phyloP scores from a whole-genome alignment of 225 moss, liverwort and hornwort species.

The Bryum argenteum region DNA sequence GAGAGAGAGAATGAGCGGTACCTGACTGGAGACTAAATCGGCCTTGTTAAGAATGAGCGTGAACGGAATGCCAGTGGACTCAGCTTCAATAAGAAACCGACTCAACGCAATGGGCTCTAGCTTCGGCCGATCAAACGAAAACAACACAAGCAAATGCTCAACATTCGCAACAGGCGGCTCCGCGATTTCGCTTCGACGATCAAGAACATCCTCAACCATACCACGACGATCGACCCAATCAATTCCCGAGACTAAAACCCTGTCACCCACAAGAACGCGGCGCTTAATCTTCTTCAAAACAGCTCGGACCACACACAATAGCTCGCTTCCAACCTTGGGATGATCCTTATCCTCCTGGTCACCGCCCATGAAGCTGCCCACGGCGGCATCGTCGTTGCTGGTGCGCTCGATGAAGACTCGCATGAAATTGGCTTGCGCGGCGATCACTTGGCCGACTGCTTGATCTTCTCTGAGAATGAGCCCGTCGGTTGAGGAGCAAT shows the following conservation, averaged over 20 bases:
- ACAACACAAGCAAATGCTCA: slow-evolving; percentile 75
- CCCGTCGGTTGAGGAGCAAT: slow-evolving; percentile 30
- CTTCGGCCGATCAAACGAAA: slow-evolving; percentile 82
- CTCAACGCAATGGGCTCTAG: slow-evolving; percentile 85
- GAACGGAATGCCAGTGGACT: slow-evolving; percentile 89
- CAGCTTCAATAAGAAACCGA: slow-evolving; percentile 88
- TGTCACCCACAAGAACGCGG: slow-evolving; percentile 89
- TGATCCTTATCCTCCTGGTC: too few relatives aligned
- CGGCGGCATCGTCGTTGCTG: slow-evolving; percentile 22
- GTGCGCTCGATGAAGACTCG: slow-evolving; percentile 61
- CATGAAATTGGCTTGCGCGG: slow-evolving; percentile 75
- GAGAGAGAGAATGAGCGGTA: slow-evolving; percentile 14
- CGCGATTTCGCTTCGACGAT: slow-evolving; percentile 77
- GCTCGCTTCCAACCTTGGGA: slow-evolving; percentile 47
- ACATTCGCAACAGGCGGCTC: slow-evolving; percentile 98
- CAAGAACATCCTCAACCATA: slow-evolving; percentile 95
- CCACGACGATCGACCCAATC: slow-evolving; percentile 90
- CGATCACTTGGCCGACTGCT: slow-evolving; percentile 64
- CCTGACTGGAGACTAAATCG: slow-evolving; percentile 69
- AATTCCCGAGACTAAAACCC: slow-evolving; percentile 79
- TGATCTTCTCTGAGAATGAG: slow-evolving; percentile 55
- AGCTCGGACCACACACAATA: slow-evolving; percentile 84
- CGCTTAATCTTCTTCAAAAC: slow-evolving; percentile 94
- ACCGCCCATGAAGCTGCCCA: slow-evolving; percentile 18
- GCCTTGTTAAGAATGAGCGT: slow-evolving; percentile 86